Evolutionary conservation across 495 filamentous ascomycete genomes (phyloP).

Genomic region (Aspergillus sclerotiicarbonarius): DNA sequence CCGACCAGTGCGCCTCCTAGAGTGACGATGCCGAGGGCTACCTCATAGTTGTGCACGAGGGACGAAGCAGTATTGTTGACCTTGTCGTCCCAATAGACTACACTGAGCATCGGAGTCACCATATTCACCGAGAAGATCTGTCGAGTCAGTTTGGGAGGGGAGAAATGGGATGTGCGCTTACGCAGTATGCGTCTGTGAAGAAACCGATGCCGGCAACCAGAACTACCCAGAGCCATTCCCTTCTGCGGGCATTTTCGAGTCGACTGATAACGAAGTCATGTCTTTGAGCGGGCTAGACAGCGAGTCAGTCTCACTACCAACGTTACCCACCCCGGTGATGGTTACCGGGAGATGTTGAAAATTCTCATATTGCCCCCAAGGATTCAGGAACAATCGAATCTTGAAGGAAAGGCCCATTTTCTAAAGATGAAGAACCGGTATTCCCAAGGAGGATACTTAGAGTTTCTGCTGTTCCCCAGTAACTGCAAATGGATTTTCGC

Average conservation of each 20-base stretch:
- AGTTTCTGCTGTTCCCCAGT: background rate
- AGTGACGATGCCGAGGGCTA: slow-evolving; percentile 49
- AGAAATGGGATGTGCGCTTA: background rate
- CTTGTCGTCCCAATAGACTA: slow-evolving; percentile 47
- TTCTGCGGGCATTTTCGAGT: slow-evolving; percentile 15
- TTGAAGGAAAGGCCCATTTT: background rate
- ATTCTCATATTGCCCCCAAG: slow-evolving; percentile 14
- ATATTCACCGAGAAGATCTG: slow-evolving; percentile 54
- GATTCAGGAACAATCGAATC: slow-evolving; percentile 11
- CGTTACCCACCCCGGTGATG: background rate
- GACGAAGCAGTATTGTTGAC: background rate
- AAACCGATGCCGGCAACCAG: slow-evolving; percentile 60
- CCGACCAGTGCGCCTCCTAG: slow-evolving; percentile 53
- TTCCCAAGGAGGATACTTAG: background rate
- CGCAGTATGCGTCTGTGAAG: slow-evolving; percentile 57
- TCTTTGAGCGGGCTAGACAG: slow-evolving; percentile 10
- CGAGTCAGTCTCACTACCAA: background rate
- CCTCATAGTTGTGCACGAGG: slow-evolving; percentile 18
- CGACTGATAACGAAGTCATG: slow-evolving; percentile 15
- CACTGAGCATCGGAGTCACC: slow-evolving; percentile 49
- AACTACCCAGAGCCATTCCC: slow-evolving; percentile 31
- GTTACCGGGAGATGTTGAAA: slow-evolving; percentile 13
- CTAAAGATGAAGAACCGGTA: background rate
- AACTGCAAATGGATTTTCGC: too few relatives aligned
- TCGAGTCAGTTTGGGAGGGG: background rate